A percentile compares a stretch with the other conserved stretches of the same genome.
phyloP scores from a whole-genome alignment of 768 basidiomycete species.

The Asterophora parasitica region DNA sequence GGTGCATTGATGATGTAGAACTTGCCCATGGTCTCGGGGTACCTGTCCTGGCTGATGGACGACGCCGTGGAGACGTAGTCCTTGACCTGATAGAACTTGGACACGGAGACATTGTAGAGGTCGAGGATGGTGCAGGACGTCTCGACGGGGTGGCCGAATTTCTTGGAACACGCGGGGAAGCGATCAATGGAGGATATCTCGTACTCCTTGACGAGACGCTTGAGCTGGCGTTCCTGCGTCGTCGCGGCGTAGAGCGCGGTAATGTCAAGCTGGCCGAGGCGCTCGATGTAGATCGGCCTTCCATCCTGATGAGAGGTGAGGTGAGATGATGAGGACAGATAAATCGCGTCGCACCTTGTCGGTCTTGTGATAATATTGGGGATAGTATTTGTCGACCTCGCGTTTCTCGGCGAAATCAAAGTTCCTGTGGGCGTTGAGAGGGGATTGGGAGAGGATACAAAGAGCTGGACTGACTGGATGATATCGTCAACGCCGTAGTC shows the following conservation, averaged over 20 bases:
- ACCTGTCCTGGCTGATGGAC: slow-evolving; percentile 82
- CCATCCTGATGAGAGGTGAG: slow-evolving; percentile 59
- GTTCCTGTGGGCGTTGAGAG: slow-evolving; percentile 38
- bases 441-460: background rate
- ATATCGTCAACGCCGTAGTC: slow-evolving; percentile 80
- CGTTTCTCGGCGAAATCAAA: slow-evolving; percentile 84
- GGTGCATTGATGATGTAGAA: slow-evolving; percentile 99
- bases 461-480: slow-evolving; percentile 41
- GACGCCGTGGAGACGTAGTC: slow-evolving; percentile 80
- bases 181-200: slow-evolving; percentile 81
- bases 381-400: slow-evolving; percentile 88
- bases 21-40: slow-evolving; percentile 94
- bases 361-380: slow-evolving; percentile 93
- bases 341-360: slow-evolving; percentile 62
- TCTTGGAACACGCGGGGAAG: slow-evolving; percentile 69
- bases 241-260: slow-evolving; percentile 77
- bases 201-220: slow-evolving; percentile 90
- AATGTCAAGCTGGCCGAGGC: slow-evolving; percentile 86
- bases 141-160: slow-evolving; percentile 84
- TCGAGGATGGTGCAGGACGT: slow-evolving; percentile 98
- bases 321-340: background rate
- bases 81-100: slow-evolving; percentile 87
- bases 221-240: slow-evolving; percentile 80
- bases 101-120: slow-evolving; percentile 63
- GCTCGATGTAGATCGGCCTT: slow-evolving; percentile 92